phyloP scores from a whole-genome alignment of 148 eudicot genomes.

The Beta vulgaris region DNA sequence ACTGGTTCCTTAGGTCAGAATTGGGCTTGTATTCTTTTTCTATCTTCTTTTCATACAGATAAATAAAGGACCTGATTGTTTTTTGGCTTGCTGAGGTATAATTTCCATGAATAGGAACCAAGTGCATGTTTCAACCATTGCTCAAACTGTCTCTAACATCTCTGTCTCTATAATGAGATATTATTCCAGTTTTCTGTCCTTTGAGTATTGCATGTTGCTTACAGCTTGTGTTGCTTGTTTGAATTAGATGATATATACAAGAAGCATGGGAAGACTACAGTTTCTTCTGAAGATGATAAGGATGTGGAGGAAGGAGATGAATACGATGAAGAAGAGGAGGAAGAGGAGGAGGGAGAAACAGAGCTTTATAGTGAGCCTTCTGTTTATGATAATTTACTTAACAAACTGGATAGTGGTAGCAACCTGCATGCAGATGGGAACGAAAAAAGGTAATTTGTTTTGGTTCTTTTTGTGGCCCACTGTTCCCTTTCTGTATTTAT shows the following conservation, averaged over 20 bases:
- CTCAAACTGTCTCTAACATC: too few species aligned
- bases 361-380: constrained; percentile 44
- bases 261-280: constrained; percentile 12
- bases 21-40: not conserved
- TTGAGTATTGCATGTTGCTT: not conserved
- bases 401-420: constrained; percentile 38
- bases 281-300: constrained; percentile 2
- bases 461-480: not conserved
- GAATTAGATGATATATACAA: constrained; percentile 23
- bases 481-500: not conserved
- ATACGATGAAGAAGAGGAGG: constrained; percentile 23
- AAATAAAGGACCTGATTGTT: too few species aligned
- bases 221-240: not conserved
- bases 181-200: too few species aligned
- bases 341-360: constrained; percentile 33
- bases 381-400: constrained; percentile 49
- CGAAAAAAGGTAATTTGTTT: constrained; percentile 14
- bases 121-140: not conserved
- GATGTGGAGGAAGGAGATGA: constrained; percentile 29
- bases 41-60: too few species aligned
- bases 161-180: too few species aligned
- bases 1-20: constrained; percentile 23
- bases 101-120: not conserved
- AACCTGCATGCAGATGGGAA: constrained; percentile 28
- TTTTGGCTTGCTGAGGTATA: not conserved